Percentiles rank a stretch among this genome's conserved stretches.
Conservation (phyloP, 352 stramenopile genomes). For the Globisporangium heterothallicum region DNA sequence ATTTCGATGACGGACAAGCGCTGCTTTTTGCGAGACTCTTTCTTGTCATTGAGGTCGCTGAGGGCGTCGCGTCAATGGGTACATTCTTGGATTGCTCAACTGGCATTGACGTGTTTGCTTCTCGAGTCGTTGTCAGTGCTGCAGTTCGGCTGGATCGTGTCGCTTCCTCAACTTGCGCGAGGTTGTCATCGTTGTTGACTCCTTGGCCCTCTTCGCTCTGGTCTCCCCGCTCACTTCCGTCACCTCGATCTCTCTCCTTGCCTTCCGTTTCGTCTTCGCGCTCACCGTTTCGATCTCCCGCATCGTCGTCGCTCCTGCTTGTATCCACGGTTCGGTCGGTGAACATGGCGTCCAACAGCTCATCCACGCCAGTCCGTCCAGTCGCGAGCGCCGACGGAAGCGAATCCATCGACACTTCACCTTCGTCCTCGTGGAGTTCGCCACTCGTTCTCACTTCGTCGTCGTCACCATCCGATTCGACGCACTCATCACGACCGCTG, state of each 20-base stretch:
- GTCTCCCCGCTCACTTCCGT: neutral
- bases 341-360: constrained; percentile 18
- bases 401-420: neutral
- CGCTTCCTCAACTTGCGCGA: no score
- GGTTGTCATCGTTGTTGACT: no score
- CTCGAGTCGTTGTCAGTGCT: no score
- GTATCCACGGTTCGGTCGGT: constrained; percentile 8
- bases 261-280: neutral
- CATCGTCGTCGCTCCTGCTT: neutral
- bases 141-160: no score
- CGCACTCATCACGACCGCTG: neutral
- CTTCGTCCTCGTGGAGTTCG: neutral
- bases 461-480: no score
- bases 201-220: no score
- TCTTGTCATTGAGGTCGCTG: no score
- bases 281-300: neutral
- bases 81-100: no score
- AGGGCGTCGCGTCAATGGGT: no score
- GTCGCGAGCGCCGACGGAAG: neutral
- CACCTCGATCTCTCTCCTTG: neutral
- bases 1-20: neutral
- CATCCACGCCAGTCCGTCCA: constrained; percentile 3
- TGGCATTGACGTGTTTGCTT: no score
- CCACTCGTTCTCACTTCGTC: neutral
- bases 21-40: neutral